These are phyloP conservation scores for Dunaliella salina DNA, from an alignment of 163 green algal species.

Conservation along the genomic window DNA sequence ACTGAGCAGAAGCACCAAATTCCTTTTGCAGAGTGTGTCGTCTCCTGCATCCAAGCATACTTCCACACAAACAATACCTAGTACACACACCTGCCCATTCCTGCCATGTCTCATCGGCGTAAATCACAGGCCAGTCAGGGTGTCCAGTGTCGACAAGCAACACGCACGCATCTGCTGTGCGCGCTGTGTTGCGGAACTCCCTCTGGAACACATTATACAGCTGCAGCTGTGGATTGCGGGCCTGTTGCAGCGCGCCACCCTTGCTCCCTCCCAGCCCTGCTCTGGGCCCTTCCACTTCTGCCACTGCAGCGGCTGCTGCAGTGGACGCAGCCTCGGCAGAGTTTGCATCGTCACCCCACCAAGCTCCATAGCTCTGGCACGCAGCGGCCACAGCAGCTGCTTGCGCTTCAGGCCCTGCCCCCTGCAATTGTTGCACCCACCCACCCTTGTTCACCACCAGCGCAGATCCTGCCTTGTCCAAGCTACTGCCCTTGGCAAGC, in stretches of 20 bases:
- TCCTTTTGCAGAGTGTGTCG: no score
- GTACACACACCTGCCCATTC: conserved; percentile 7
- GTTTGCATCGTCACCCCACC: not conserved
- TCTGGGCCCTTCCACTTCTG: no score
- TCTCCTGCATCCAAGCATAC: no score
- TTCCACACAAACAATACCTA: no score
- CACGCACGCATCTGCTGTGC: conserved; percentile 15
- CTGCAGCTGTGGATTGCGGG: not conserved
- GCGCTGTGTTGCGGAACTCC: conserved; percentile 1
- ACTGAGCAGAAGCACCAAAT: no score
- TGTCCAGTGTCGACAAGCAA: conserved; percentile 27
- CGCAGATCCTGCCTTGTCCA: no score
- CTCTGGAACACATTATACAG: not conserved
- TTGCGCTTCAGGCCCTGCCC: not conserved
- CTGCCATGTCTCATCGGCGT: conserved; percentile 13
- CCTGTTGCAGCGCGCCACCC: not conserved
- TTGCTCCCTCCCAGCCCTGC: not conserved
- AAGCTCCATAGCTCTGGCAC: not conserved
- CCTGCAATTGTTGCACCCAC: not conserved
- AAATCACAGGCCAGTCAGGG: conserved; percentile 25
- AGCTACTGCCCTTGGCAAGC: no score
- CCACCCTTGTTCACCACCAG: not conserved
- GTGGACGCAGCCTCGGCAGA: not conserved
- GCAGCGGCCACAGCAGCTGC: not conserved
- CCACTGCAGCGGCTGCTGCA: not conserved